Evolutionary conservation across 1,284 basidiomycete species (phyloP).

Genomic region (Stygiomarasmius scandens): DNA sequence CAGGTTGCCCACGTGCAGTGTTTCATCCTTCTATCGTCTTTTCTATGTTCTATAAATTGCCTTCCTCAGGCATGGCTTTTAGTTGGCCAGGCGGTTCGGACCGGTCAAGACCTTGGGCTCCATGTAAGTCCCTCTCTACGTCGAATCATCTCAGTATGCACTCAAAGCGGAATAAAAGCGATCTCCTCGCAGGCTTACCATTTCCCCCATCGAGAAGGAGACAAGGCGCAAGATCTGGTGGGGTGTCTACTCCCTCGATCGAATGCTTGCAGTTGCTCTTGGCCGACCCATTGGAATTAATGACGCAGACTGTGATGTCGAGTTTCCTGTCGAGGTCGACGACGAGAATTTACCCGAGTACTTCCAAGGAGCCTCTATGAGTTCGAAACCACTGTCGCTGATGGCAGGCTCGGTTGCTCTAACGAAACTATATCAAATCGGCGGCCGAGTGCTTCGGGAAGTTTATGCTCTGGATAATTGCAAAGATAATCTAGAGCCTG

Average conservation of each 20-base stretch:
- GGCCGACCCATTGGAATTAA: constrained; percentile 82
- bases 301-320: constrained; percentile 81
- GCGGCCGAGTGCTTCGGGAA: constrained; percentile 77
- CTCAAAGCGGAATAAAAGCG: constrained; percentile 50
- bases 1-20: constrained; percentile 87
- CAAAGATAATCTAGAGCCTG: constrained; percentile 72
- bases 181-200: constrained; percentile 71
- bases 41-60: constrained; percentile 87
- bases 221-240: constrained; percentile 89
- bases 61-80: constrained; percentile 90
- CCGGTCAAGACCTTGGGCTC: constrained; percentile 85
- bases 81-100: constrained; percentile 84
- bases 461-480: constrained; percentile 79
- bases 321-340: constrained; percentile 79
- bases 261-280: constrained; percentile 86
- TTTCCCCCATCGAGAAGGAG: constrained; percentile 81
- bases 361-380: constrained; percentile 61
- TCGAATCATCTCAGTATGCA: constrained; percentile 15
- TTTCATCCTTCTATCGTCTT: constrained; percentile 84
- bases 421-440: constrained; percentile 79
- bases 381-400: constrained; percentile 59
- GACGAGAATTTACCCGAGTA: constrained; percentile 77
- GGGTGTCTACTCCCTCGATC: constrained; percentile 86
- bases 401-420: constrained; percentile 83
- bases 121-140: constrained; percentile 62